Conservation (phyloP, 2,329 filamentous ascomycete genomes). For the Corinectria fuckeliana region DNA sequence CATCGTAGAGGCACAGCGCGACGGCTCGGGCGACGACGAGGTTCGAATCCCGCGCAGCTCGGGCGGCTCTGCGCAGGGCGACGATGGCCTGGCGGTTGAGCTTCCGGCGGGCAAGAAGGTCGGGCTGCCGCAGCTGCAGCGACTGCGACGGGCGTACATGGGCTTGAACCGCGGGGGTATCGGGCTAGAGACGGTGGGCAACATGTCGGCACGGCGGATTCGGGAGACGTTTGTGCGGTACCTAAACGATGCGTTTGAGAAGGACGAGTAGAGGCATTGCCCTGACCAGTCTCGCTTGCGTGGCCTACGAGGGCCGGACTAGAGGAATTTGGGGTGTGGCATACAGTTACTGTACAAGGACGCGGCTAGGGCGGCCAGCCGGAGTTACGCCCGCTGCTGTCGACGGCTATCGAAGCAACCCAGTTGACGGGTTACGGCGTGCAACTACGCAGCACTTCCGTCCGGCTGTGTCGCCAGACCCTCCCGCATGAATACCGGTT, state of each 20-base stretch:
- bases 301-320: no score
- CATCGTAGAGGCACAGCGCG: slow-evolving; percentile 72
- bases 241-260: slow-evolving; percentile 69
- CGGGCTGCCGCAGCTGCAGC: slow-evolving; percentile 77
- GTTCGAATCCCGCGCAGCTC: slow-evolving; percentile 55
- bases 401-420: neutral
- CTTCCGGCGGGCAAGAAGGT: slow-evolving; percentile 68
- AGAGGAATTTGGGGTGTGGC: neutral
- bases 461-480: neutral
- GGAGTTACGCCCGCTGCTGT: neutral
- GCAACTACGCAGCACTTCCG: neutral
- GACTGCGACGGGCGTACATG: slow-evolving; percentile 79
- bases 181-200: slow-evolving; percentile 61
- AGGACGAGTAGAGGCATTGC: slow-evolving; percentile 52
- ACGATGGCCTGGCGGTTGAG: slow-evolving; percentile 64
- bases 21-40: slow-evolving; percentile 66
- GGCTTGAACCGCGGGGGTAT: slow-evolving; percentile 75
- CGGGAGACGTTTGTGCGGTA: slow-evolving; percentile 70
- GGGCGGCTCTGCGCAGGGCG: slow-evolving; percentile 37
- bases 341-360: no score
- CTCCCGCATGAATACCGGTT: neutral
- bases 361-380: neutral
- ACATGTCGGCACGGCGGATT: slow-evolving; percentile 60
- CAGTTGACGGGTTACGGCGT: neutral
- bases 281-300: neutral